Conservation (phyloP, 129 eudicot species). For the Kitagawia praeruptora region DNA sequence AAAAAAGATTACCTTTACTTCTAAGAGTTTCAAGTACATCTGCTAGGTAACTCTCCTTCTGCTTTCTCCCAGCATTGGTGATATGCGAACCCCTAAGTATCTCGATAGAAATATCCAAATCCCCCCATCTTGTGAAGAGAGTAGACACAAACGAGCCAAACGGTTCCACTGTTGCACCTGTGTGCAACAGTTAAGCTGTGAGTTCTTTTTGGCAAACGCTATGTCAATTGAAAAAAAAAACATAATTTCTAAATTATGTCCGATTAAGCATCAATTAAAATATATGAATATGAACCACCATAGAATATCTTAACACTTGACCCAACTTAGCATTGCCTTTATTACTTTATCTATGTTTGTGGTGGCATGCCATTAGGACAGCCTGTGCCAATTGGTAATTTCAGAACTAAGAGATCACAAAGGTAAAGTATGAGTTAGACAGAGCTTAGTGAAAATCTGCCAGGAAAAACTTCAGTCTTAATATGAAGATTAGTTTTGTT, state of each 20-base stretch:
- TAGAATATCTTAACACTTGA: too few relatives aligned
- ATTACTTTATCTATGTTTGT: neutral
- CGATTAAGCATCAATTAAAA: neutral
- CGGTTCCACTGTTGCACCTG: slow-evolving; percentile 95
- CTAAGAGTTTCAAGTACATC: slow-evolving; percentile 55
- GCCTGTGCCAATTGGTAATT: neutral
- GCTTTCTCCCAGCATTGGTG: slow-evolving; percentile 51
- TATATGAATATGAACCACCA: neutral
- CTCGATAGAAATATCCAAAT: slow-evolving; percentile 83
- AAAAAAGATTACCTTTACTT: slow-evolving; percentile 42
- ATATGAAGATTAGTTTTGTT: neutral
- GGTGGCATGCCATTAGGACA: neutral
- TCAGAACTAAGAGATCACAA: slow-evolving; percentile 26
- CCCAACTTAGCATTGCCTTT: too few relatives aligned
- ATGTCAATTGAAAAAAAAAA: neutral
- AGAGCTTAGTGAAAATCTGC: neutral
- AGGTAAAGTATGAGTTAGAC: neutral
- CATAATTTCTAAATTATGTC: neutral
- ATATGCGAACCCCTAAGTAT: slow-evolving; percentile 51
- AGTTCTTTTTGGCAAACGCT: neutral
- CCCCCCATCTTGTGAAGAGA: slow-evolving; percentile 91
- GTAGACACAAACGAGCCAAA: slow-evolving; percentile 91
- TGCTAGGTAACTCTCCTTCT: slow-evolving; percentile 48
- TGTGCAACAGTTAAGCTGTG: slow-evolving; percentile 16
- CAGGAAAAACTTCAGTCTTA: neutral